Base-by-base conservation (phyloP, 768 basidiomycete species). In the Kondoa malvinella region DNA sequence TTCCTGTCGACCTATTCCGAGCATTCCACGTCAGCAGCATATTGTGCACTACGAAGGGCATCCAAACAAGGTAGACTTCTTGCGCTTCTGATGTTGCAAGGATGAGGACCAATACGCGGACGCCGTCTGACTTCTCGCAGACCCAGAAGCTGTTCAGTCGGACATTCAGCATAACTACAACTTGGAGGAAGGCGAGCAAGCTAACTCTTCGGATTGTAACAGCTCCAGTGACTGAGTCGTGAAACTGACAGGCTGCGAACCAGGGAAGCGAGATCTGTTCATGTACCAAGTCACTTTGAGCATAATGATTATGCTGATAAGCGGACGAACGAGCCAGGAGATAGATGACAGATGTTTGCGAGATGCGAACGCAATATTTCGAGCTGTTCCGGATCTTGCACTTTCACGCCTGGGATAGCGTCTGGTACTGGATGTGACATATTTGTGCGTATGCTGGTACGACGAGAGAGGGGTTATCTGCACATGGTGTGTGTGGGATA, bases 41-140 rank as follows among this genome's bases (percentile, higher is more conserved):
- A 40, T 30, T 17, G 33, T 15, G 17, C 57, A 3, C 32, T 21
- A 26, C 34, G 25, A 56, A 31, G 50, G 29, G 67, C 66, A 64
- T 57, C 78, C 87, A 71, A 72, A 94, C 95, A 31, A 96, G 81
- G 78, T 84, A 95, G 1, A 87, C 83, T 63, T 81, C 80, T 71
- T 81, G 80, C 59, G 74, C 75, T 79, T 65, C 81, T 72, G 34
- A 77, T 72, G 61, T 87, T 81, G 64, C 86, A 82, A 76, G 82
- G 63, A 97, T 82, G 68, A 94, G 79, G 64, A 97, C 83, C 31
- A 99, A 80, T 56, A 97, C 88, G 34, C 95, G 85, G 64, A 99
- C 76, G 15, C 95, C 95, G 75, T 97, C 95, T 15, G 90, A 94
- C 80, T 97, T 97, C 80, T 99, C 95, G 79, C 92, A 95, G 57